Conservation (phyloP, 2,329 filamentous ascomycete species). For the Cercospora nicotianae region DNA sequence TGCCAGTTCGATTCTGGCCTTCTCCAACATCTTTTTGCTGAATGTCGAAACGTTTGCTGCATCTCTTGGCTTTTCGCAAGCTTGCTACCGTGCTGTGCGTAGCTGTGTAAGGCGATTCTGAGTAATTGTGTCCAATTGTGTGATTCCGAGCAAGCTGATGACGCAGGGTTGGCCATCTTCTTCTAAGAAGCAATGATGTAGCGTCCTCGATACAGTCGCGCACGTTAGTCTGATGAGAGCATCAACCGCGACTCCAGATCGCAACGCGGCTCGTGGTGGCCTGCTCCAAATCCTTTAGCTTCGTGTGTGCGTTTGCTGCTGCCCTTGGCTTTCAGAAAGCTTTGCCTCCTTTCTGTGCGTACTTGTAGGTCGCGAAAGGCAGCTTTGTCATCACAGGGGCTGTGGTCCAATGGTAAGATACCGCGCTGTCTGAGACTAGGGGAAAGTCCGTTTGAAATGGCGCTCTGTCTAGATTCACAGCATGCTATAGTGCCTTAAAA, state of each 20-base stretch:
- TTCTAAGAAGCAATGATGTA: neutral
- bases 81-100: neutral
- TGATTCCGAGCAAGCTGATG: neutral
- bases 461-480: neutral
- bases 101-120: neutral
- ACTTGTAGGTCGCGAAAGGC: neutral
- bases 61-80: neutral
- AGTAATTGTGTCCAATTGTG: neutral
- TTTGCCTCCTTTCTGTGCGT: neutral
- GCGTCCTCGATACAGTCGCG: no score
- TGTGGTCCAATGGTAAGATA: neutral
- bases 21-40: conserved; percentile 7
- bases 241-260: neutral
- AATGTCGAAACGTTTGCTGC: neutral
- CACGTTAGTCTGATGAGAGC: neutral
- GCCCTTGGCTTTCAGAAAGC: neutral
- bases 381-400: neutral
- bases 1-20: conserved; percentile 10
- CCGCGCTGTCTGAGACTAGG: neutral
- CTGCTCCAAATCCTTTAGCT: neutral
- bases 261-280: neutral
- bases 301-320: neutral
- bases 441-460: neutral
- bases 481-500: neutral
- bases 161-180: neutral